Evolutionary conservation across 306 rosid species (phyloP).

Genomic region (Calophaca sinica): DNA sequence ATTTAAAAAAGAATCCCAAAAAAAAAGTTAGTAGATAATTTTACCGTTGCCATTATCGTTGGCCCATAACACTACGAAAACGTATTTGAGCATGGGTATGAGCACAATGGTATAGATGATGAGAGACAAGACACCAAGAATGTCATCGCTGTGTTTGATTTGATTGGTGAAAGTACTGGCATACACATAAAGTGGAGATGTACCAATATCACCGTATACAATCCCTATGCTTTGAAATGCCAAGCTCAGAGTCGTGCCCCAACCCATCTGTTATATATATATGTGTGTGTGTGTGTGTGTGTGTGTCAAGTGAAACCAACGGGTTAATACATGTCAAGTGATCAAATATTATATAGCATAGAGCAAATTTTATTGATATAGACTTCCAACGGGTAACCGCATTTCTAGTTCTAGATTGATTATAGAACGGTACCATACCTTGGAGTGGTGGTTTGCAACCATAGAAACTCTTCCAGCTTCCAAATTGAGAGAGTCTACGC

Average conservation of each 20-base stretch:
- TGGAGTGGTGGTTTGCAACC: slow-evolving; percentile 22
- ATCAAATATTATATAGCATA: neutral
- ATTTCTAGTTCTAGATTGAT: too few species aligned
- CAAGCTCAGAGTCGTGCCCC: slow-evolving; percentile 61
- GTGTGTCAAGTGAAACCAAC: too few species aligned
- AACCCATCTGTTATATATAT: slow-evolving; percentile 50
- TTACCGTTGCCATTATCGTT: slow-evolving; percentile 84
- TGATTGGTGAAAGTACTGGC: slow-evolving; percentile 52
- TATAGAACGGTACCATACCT: slow-evolving; percentile 39
- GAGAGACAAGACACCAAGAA: slow-evolving; percentile 71
- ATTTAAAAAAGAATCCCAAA: too few species aligned
- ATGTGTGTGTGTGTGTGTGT: too few species aligned
- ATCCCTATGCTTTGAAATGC: slow-evolving; percentile 90
- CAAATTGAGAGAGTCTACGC: slow-evolving; percentile 77
- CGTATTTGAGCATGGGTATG: slow-evolving; percentile 74
- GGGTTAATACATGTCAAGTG: too few species aligned
- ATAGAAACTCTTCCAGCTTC: slow-evolving; percentile 81
- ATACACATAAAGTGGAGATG: slow-evolving; percentile 84
- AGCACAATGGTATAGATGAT: slow-evolving; percentile 76
- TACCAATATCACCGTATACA: slow-evolving; percentile 90
- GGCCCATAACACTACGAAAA: slow-evolving; percentile 76
- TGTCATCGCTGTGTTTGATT: slow-evolving; percentile 55
- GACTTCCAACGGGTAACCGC: too few species aligned
- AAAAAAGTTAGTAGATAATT: neutral
- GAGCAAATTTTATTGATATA: neutral